Base-by-base conservation (phyloP, 2,329 filamentous ascomycete species). In the Cyclaneusma minus region DNA sequence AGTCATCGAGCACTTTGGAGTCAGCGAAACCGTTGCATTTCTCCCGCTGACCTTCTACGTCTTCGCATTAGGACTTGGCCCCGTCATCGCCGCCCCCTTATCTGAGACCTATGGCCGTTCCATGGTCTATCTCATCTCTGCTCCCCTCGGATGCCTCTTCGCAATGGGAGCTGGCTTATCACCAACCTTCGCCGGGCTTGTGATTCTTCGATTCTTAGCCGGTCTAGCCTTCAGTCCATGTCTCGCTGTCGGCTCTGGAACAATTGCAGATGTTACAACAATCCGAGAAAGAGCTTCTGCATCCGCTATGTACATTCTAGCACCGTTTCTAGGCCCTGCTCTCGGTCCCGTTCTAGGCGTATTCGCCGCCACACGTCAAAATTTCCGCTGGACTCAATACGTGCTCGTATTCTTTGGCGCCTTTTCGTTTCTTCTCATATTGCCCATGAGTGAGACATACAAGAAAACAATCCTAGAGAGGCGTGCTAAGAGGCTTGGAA, bases 31-130 rank as follows among this genome's bases (percentile, higher is more conserved):
- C 1, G 54, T 57, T 43, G 45, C n/a, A 48, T 62, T 23, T 51
- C 78, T 2, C 64, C 60, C 1, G 58, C 68, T 0, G 72, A 80
- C 30, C 67, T 73, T 33, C 67, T 81, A 72, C 42, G 55, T 79
- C 4, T 49, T 77, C 1, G 72, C 74, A 16, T 66, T 67, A 31
- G 65, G 62, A 3, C 60, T 67, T 16, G 69, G 68, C 0, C 68
- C 69, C 0, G 45, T 73, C 26, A 22, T 73, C 5, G 58, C 67
- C 29, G 66, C 64, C 0, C 69, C 71, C 0, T 29, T 73, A 5
- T 66, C 60, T 6, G 69, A 76, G 40, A 44, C 68, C 4, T 68
- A 63, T 35, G 67, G 67, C 14, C 60, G 67, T 3, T 44, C 52
- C 3, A 36, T 50, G n/a, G 42, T 69, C 21, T 52, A 69, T 35